phyloP scores from a whole-genome alignment of 2,329 filamentous ascomycete genomes.

The Paraconiothyrium brasiliense region DNA sequence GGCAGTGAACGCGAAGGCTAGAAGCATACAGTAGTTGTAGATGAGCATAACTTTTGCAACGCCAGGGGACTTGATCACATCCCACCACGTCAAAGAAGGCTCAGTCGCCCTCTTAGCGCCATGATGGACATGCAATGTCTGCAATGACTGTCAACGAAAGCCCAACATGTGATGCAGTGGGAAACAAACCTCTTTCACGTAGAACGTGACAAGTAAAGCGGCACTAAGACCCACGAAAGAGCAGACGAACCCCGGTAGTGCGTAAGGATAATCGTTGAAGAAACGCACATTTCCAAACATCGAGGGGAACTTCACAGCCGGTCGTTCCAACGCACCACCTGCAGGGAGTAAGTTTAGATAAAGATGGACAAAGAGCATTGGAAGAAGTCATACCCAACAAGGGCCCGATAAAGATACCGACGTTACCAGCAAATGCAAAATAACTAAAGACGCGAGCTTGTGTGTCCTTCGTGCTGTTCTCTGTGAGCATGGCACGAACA shows the following conservation, averaged over 20 bases:
- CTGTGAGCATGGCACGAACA: slow-evolving; percentile 79
- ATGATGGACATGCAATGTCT: slow-evolving; percentile 45
- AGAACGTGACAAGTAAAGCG: slow-evolving; percentile 63
- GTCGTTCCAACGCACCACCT: slow-evolving; percentile 75
- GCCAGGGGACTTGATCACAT: slow-evolving; percentile 70
- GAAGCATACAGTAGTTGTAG: slow-evolving; percentile 72
- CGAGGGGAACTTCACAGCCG: slow-evolving; percentile 69
- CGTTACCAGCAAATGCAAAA: slow-evolving; percentile 78
- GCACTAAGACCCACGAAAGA: slow-evolving; percentile 64
- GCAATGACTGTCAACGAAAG: neutral
- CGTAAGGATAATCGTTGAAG: slow-evolving; percentile 72
- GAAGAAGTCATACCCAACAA: slow-evolving; percentile 58
- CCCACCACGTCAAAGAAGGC: slow-evolving; percentile 56
- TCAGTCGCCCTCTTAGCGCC: slow-evolving; percentile 30
- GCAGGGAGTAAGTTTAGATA: slow-evolving; percentile 12
- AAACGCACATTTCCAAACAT: slow-evolving; percentile 66
- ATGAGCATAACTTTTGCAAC: slow-evolving; percentile 72
- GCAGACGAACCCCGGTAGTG: slow-evolving; percentile 69
- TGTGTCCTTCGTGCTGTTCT: slow-evolving; percentile 74
- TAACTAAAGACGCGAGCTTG: slow-evolving; percentile 79
- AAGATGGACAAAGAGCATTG: neutral
- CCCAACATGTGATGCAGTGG: slow-evolving; percentile 6
- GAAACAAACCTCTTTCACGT: slow-evolving; percentile 65
- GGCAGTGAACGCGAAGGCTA: slow-evolving; percentile 77
- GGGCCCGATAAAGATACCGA: slow-evolving; percentile 78